phyloP scores from a whole-genome alignment of 192 early-diverging fungal species.

The Rhizophagus clarus region DNA sequence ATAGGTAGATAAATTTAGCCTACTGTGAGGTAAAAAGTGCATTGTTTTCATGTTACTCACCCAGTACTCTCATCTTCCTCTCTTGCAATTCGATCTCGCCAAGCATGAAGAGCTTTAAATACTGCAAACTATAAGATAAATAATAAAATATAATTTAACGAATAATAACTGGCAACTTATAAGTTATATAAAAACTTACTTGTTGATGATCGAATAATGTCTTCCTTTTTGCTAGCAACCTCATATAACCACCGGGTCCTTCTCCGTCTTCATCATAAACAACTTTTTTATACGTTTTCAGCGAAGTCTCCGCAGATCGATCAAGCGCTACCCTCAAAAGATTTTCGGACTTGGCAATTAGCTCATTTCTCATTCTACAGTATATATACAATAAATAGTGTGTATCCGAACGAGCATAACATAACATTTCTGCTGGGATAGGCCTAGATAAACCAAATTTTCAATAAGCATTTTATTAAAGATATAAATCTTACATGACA shows the following conservation, averaged over 20 bases:
- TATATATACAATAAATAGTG: slow-evolving; percentile 96
- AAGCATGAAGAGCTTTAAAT: slow-evolving; percentile 86
- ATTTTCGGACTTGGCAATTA: slow-evolving; percentile 71
- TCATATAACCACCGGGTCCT: slow-evolving; percentile 80
- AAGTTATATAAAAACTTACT: slow-evolving; percentile 1
- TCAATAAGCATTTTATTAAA: too few relatives aligned
- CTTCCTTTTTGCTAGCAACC: slow-evolving; percentile 64
- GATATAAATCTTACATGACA: slow-evolving; percentile 13
- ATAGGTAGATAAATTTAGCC: not conserved
- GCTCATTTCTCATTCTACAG: slow-evolving; percentile 87
- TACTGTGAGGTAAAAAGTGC: not conserved
- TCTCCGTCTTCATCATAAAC: slow-evolving; percentile 82
- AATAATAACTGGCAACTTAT: not conserved
- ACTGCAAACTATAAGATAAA: slow-evolving; percentile 61
- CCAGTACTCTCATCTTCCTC: slow-evolving; percentile 87
- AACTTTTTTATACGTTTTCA: slow-evolving; percentile 79
- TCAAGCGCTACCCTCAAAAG: slow-evolving; percentile 63
- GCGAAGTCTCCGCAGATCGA: slow-evolving; percentile 69
- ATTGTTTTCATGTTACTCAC: slow-evolving; percentile 7
- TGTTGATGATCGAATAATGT: slow-evolving; percentile 56
- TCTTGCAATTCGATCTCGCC: slow-evolving; percentile 89
- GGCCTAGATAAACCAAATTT: slow-evolving; percentile 59
- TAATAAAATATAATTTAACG: not conserved
- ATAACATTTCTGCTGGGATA: slow-evolving; percentile 86
- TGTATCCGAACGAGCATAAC: slow-evolving; percentile 92